phyloP scores from a whole-genome alignment of 2,329 filamentous ascomycete genomes.

The Colletotrichum cordylinicola region DNA sequence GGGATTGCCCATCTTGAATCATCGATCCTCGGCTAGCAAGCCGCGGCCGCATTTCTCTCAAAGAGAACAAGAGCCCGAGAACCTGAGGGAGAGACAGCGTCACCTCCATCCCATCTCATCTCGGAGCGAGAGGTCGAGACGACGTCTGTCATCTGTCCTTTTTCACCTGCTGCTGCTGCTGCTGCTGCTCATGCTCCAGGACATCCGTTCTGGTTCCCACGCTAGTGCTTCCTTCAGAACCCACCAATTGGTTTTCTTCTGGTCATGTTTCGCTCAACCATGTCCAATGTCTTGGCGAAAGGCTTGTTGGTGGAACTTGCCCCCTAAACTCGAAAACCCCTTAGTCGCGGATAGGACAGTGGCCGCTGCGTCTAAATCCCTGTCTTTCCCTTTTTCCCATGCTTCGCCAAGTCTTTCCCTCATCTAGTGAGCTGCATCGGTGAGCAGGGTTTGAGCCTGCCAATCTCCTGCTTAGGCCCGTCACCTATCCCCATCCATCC shows the following conservation, averaged over 20 bases:
- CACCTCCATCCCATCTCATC: slow-evolving; percentile 5
- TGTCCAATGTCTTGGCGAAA: slow-evolving; percentile 10
- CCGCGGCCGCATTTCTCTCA: neutral
- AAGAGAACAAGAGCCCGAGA: neutral
- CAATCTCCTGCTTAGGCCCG: slow-evolving; percentile 13
- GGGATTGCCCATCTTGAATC: neutral
- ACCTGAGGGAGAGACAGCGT: neutral
- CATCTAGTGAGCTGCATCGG: neutral
- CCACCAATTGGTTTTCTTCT: slow-evolving; percentile 11
- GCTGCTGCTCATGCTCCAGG: neutral
- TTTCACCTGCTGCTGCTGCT: neutral
- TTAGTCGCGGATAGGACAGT: slow-evolving; percentile 15
- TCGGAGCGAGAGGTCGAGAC: neutral
- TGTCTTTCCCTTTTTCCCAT: neutral
- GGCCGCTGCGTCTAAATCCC: slow-evolving; percentile 7
- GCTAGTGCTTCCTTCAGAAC: neutral
- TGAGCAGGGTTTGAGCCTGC: slow-evolving; percentile 11
- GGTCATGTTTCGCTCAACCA: slow-evolving; percentile 5
- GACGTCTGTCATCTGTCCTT: slow-evolving; percentile 1
- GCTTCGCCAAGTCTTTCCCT: neutral
- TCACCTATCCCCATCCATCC: neutral
- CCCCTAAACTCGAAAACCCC: slow-evolving; percentile 14
- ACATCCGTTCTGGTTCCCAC: neutral
- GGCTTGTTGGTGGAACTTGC: slow-evolving; percentile 7
- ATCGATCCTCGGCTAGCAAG: neutral